Evolutionary conservation across 441 rosid species (phyloP).

Genomic region (Jatropha multifida): DNA sequence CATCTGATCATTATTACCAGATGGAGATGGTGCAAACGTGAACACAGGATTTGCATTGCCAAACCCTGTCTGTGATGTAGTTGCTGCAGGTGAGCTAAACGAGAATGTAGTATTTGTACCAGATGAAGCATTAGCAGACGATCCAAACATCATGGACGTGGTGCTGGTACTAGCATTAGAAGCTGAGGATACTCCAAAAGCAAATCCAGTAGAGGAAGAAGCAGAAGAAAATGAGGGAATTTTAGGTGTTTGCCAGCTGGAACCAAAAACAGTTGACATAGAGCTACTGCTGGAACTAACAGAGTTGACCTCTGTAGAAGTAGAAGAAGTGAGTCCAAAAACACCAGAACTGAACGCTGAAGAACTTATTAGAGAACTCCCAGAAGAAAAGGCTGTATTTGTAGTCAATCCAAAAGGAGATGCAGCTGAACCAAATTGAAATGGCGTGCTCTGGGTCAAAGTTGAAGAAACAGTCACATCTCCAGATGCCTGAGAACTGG

Average conservation of each 20-base stretch:
- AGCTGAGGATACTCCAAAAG: slow-evolving; percentile 46
- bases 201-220: slow-evolving; percentile 29
- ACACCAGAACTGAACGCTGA: slow-evolving; percentile 47
- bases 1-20: slow-evolving; percentile 67
- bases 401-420: slow-evolving; percentile 46
- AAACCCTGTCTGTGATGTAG: slow-evolving; percentile 49
- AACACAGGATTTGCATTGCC: slow-evolving; percentile 45
- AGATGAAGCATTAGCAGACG: slow-evolving; percentile 45
- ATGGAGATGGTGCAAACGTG: slow-evolving; percentile 47
- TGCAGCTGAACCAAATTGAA: slow-evolving; percentile 43
- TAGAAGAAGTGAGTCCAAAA: slow-evolving; percentile 44
- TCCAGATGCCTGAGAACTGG: slow-evolving; percentile 39
- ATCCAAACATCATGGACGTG: slow-evolving; percentile 43
- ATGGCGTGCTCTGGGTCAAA: slow-evolving; percentile 51
- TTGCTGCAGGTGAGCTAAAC: slow-evolving; percentile 48
- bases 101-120: slow-evolving; percentile 44
- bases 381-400: slow-evolving; percentile 42
- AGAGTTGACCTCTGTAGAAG: slow-evolving; percentile 39
- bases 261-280: slow-evolving; percentile 43
- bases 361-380: slow-evolving; percentile 47
- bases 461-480: slow-evolving; percentile 43
- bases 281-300: slow-evolving; percentile 41
- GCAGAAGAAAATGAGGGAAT: slow-evolving; percentile 36
- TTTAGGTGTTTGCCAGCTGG: slow-evolving; percentile 56
- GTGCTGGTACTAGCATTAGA: slow-evolving; percentile 33